Percentiles rank a stretch among this genome's conserved stretches.
phyloP scores from a whole-genome alignment of 352 stramenopile genomes.

The Pythium brachiatum region DNA sequence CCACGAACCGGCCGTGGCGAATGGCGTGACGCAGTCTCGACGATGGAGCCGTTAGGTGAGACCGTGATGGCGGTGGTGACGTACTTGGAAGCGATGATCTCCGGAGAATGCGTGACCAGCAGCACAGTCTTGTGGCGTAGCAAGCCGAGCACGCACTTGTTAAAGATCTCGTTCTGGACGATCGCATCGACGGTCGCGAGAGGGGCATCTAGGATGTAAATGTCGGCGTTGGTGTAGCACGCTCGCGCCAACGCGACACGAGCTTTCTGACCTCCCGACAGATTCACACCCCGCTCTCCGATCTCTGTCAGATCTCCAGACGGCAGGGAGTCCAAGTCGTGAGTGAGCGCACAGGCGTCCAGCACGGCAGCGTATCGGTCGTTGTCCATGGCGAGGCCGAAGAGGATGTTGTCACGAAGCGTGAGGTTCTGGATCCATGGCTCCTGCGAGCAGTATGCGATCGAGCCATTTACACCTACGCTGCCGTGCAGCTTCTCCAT shows the following conservation, averaged over 20 bases:
- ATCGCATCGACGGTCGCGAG: slow-evolving; percentile 90
- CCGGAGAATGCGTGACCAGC: slow-evolving; percentile 9
- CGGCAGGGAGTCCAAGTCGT: slow-evolving; percentile 41
- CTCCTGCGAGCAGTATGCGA: slow-evolving; percentile 40
- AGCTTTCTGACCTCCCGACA: slow-evolving; percentile 55
- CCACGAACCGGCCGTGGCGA: slow-evolving; percentile 1
- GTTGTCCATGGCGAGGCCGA: slow-evolving; percentile 50
- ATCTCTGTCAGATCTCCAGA: slow-evolving; percentile 69
- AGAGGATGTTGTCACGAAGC: slow-evolving; percentile 85
- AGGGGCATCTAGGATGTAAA: slow-evolving; percentile 88
- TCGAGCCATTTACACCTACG: slow-evolving; percentile 25
- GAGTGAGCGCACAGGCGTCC: slow-evolving; percentile 43
- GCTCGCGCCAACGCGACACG: slow-evolving; percentile 48
- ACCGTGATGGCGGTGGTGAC: neutral
- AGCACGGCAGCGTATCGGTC: slow-evolving; percentile 40
- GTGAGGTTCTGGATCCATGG: slow-evolving; percentile 80
- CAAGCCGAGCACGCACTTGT: slow-evolving; percentile 17
- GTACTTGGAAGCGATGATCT: slow-evolving; percentile 15
- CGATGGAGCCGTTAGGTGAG: neutral
- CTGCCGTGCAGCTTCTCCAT: slow-evolving; percentile 29
- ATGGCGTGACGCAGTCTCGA: slow-evolving; percentile 59
- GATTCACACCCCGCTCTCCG: slow-evolving; percentile 47
- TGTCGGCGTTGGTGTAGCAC: slow-evolving; percentile 47
- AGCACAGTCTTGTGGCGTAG: slow-evolving; percentile 14
- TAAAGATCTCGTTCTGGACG: slow-evolving; percentile 86